A percentile compares a stretch with the other conserved stretches of the same genome.
phyloP scores from a whole-genome alignment of 345 rosid species.

The Gossypioides kirkii region DNA sequence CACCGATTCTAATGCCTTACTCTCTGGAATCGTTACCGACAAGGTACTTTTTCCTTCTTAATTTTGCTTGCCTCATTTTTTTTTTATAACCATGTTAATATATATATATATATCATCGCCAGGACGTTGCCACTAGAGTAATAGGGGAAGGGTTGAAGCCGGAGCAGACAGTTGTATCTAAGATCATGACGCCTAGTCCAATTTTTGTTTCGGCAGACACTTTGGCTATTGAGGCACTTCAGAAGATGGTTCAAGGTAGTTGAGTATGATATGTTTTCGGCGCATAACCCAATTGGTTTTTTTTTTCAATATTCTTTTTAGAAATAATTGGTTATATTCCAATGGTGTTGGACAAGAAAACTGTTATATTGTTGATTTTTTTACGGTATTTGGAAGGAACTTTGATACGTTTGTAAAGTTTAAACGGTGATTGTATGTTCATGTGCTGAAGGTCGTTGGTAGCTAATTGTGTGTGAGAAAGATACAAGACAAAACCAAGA shows the following conservation, averaged over 20 bases:
- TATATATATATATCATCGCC: constrained; percentile 8
- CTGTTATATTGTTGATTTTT: background rate
- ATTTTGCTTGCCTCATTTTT: background rate
- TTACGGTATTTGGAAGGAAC: background rate
- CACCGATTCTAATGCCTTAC: constrained; percentile 85
- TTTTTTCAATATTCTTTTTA: background rate
- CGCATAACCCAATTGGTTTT: background rate
- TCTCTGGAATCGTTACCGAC: constrained; percentile 88
- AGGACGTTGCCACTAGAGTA: constrained; percentile 78
- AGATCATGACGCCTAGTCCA: constrained; percentile 90
- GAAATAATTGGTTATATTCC: background rate
- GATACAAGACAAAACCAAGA: background rate
- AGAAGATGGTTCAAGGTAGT: constrained; percentile 91
- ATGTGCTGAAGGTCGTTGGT: background rate
- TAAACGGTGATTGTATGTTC: background rate
- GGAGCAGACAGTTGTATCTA: constrained; percentile 81
- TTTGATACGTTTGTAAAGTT: background rate
- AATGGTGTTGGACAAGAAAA: background rate
- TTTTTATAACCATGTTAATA: background rate
- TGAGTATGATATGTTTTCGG: background rate
- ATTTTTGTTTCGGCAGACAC: constrained; percentile 82
- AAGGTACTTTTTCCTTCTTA: constrained; percentile 37
- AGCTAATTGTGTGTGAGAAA: background rate
- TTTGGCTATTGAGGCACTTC: constrained; percentile 90
- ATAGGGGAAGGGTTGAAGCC: constrained; percentile 94